Percentiles rank a stretch among this genome's conserved stretches.
Conservation (phyloP, 192 early-diverging fungal species). For the Backusella mclennaniae region DNA sequence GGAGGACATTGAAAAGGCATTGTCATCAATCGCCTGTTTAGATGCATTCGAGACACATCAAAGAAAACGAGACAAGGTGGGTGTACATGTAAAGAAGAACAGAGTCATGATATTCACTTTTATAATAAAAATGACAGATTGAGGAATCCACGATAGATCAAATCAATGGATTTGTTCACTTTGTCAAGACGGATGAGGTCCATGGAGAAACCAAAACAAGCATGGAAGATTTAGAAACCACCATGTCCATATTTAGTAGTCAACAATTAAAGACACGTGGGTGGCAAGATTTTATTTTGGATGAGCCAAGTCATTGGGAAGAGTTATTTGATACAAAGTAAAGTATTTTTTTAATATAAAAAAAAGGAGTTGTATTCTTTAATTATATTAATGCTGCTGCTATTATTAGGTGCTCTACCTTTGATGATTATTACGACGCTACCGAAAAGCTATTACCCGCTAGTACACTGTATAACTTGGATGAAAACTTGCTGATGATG, state of each 20-base stretch:
- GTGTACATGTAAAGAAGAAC: neutral
- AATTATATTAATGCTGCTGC: no score
- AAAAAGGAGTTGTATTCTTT: neutral
- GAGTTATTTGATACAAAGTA: neutral
- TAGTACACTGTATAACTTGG: neutral
- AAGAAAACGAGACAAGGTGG: neutral
- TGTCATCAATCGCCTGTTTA: neutral
- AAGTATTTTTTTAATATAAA: neutral
- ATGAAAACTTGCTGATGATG: neutral
- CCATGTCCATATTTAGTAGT: neutral
- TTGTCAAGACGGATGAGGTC: neutral
- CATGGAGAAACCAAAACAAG: neutral
- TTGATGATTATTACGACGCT: neutral
- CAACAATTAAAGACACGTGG: neutral
- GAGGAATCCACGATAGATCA: neutral
- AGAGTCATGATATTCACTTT: neutral
- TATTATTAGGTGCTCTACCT: neutral
- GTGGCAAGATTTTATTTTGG: neutral
- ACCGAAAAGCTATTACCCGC: neutral
- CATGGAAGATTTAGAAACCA: neutral
- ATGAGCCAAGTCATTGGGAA: conserved; percentile 13
- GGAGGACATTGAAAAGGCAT: neutral
- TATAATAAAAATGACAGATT: neutral
- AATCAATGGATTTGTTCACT: neutral
- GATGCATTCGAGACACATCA: neutral